Evolutionary conservation across 345 rosid genomes (phyloP).

Genomic region (Erucastrum elatum): DNA sequence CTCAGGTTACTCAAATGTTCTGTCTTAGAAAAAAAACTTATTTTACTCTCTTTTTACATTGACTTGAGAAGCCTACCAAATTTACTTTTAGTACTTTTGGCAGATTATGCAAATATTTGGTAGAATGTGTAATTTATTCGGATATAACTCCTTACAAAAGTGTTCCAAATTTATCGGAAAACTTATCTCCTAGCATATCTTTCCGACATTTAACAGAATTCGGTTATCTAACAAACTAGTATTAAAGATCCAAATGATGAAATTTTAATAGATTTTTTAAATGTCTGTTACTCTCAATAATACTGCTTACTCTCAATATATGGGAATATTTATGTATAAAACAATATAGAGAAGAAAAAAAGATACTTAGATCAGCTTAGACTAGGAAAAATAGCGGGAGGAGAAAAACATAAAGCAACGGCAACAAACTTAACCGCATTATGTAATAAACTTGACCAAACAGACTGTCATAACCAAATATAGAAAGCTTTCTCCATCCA

Average conservation of each 20-base stretch:
- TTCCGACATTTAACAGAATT: too few relatives aligned
- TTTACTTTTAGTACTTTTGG: not conserved
- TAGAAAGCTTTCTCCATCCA: constrained; percentile 24
- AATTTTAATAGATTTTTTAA: too few relatives aligned
- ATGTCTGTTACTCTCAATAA: too few relatives aligned
- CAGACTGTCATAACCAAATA: constrained; percentile 13
- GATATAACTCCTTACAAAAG: too few relatives aligned
- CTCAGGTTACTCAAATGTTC: not conserved
- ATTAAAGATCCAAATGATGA: too few relatives aligned
- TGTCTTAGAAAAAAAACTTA: not conserved
- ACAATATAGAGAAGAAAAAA: too few relatives aligned
- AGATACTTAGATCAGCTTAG: too few relatives aligned
- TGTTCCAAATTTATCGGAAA: too few relatives aligned
- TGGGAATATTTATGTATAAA: too few relatives aligned
- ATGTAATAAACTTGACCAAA: not conserved
- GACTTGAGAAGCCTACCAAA: not conserved
- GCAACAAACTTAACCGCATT: constrained; percentile 3
- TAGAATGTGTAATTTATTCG: not conserved
- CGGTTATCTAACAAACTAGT: too few relatives aligned
- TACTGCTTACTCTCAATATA: too few relatives aligned
- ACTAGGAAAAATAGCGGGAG: not conserved
- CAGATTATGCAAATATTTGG: not conserved
- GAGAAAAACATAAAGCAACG: not conserved
- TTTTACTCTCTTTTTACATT: not conserved
- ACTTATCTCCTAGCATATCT: too few relatives aligned